These are phyloP conservation scores for Trametes coccinea DNA, from an alignment of 768 basidiomycete species.

Conservation along the genomic window DNA sequence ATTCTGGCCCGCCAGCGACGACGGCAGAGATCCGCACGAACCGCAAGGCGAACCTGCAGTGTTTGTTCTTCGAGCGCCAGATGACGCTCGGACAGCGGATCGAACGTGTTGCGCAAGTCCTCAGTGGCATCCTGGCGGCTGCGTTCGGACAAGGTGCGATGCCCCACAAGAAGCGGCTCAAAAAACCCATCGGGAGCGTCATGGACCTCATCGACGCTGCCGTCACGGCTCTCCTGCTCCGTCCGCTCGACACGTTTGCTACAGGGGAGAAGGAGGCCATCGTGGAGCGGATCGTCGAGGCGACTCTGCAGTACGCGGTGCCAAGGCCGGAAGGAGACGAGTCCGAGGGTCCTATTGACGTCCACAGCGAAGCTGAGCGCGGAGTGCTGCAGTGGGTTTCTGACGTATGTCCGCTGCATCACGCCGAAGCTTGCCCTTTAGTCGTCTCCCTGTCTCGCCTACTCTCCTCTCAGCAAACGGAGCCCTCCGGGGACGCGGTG, in stretches of 20 bases:
- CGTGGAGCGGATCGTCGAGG: constrained; percentile 69
- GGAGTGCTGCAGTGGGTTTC: constrained; percentile 47
- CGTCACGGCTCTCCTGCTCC: constrained; percentile 59
- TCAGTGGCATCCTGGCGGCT: constrained; percentile 55
- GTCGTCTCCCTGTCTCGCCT: constrained; percentile 47
- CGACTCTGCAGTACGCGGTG: constrained; percentile 77
- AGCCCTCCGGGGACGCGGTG: constrained; percentile 32
- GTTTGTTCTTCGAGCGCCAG: constrained; percentile 66
- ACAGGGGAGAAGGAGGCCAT: constrained; percentile 66
- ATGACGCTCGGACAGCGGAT: constrained; percentile 64
- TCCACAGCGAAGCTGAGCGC: not conserved
- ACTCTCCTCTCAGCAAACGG: not conserved
- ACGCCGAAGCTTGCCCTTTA: constrained; percentile 54
- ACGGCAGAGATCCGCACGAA: constrained; percentile 48
- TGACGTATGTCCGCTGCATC: constrained; percentile 63
- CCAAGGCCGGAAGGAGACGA: constrained; percentile 50
- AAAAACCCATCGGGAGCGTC: constrained; percentile 62
- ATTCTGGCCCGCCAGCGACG: constrained; percentile 17
- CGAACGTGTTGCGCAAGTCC: constrained; percentile 57
- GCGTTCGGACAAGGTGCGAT: constrained; percentile 32
- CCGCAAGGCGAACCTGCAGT: constrained; percentile 39
- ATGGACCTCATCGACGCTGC: constrained; percentile 77
- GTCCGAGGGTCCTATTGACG: not conserved
- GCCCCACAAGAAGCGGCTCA: constrained; percentile 37
- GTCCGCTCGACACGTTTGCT: constrained; percentile 45